phyloP scores from a whole-genome alignment of 192 early-diverging fungal genomes.

The Obelidium mucronatum region DNA sequence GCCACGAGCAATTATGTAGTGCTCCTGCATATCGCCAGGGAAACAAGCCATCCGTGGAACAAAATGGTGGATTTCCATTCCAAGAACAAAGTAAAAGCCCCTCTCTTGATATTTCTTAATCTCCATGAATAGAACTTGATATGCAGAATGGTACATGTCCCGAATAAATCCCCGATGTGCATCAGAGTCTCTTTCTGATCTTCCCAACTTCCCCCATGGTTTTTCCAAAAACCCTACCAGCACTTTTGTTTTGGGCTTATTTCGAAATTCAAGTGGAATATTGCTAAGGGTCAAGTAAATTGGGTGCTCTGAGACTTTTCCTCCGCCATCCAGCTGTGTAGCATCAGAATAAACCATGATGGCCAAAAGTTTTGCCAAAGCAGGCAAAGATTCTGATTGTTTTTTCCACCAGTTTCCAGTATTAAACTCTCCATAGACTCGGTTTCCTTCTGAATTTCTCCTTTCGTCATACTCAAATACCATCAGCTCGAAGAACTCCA shows the following conservation, averaged over 20 bases:
- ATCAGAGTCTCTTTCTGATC: neutral
- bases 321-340: neutral
- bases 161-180: no score
- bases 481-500: neutral
- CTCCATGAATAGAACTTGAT: neutral
- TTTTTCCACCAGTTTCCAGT: slow-evolving; percentile 9
- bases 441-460: neutral
- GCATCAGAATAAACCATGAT: neutral
- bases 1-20: neutral
- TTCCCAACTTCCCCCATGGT: neutral
- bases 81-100: neutral
- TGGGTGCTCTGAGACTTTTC: neutral
- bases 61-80: neutral
- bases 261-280: neutral
- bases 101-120: neutral
- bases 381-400: neutral
- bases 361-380: neutral
- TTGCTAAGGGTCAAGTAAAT: neutral
- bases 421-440: neutral
- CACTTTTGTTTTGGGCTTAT: neutral
- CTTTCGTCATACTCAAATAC: neutral
- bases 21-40: slow-evolving; percentile 13
- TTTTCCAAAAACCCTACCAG: neutral
- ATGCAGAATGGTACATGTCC: neutral
- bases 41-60: slow-evolving; percentile 2